Evolutionary conservation across 345 rosid species (phyloP), one percentile per base, ranked within the genome.

Genomic region (Geranium rotundifolium): DNA sequence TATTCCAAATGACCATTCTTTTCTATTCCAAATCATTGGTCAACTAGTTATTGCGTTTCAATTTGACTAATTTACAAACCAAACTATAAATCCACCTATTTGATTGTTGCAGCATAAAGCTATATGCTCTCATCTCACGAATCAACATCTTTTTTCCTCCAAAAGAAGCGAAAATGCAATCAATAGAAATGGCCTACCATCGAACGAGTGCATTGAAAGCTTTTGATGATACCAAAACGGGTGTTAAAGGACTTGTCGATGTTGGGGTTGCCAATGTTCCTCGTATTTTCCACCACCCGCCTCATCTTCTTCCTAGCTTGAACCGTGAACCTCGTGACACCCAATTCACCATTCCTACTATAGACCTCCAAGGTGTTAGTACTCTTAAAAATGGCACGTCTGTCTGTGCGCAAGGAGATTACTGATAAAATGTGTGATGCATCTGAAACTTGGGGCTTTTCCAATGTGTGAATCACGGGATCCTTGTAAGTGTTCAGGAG

Each of bases 241-340:
- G 82, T 4, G 79, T 82, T 1, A 81, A 84, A 57, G 84, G 85
- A n/a, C 79, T 79, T n/a, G 70, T 75, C 0, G 82, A 78, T 41
- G 58, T 81, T 64, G 74, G 75, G 0, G 50, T 74, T 55, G 41
- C 62, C 19, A 64, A 67, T 50, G 60, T 82, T 9, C 73, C 75
- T 27, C 20, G 64, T 8, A 71, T 82, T 29, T 82, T 79, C 68
- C 64, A 73, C 1, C 19, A 64, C 62, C 67, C 67, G 30, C 62
- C 19, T 17, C 58, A 2, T n/a, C n/a, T n/a, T 37, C 19, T 37
- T 13, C 60, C n/a, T n/a, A n/a, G n/a, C n/a, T n/a, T n/a, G n/a
- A n/a, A n/a, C 59, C 9, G 19, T 15, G 1, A 4, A 62, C 56
- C 14, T 54, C 19, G 37, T n/a, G n/a, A n/a, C 0, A 14, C 41